Conservation (phyloP, 495 filamentous ascomycete species). For the Polyplosphaeria fusca region DNA sequence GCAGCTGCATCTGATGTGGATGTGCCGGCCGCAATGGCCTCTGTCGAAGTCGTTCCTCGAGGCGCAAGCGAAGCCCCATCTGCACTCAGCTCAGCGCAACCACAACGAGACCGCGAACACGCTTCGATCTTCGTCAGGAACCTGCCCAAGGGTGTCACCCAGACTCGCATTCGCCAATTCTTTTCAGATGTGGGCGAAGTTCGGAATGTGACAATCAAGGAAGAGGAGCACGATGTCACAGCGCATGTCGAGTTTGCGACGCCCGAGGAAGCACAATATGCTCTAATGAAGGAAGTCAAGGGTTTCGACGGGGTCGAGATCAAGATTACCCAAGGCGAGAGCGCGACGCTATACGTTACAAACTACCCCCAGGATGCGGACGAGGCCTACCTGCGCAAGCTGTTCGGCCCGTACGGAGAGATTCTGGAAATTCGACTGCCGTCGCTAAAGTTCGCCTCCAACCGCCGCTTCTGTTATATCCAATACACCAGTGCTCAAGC, state of each 20-base stretch:
- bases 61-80: slow-evolving; percentile 41
- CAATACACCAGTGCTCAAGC: slow-evolving; percentile 66
- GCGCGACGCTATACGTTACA: slow-evolving; percentile 79
- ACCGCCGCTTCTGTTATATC: slow-evolving; percentile 90
- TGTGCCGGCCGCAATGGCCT: not conserved
- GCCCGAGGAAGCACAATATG: slow-evolving; percentile 68
- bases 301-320: slow-evolving; percentile 67
- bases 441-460: slow-evolving; percentile 80
- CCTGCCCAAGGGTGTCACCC: slow-evolving; percentile 64
- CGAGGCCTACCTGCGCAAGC: slow-evolving; percentile 69
- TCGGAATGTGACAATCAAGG: slow-evolving; percentile 55
- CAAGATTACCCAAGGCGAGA: slow-evolving; percentile 65
- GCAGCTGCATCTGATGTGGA: not conserved
- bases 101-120: slow-evolving; percentile 84
- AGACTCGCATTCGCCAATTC: slow-evolving; percentile 75
- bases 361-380: slow-evolving; percentile 88
- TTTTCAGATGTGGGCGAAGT: slow-evolving; percentile 61
- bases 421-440: slow-evolving; percentile 86
- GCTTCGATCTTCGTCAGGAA: slow-evolving; percentile 77
- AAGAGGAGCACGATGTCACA: slow-evolving; percentile 55
- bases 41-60: not conserved
- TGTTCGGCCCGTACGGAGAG: slow-evolving; percentile 76
- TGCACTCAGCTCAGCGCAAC: slow-evolving; percentile 36
- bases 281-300: slow-evolving; percentile 71
- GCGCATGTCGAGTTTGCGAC: slow-evolving; percentile 83